Conservation (phyloP, 2,329 filamentous ascomycete species). For the Intubia oerlemansii region DNA sequence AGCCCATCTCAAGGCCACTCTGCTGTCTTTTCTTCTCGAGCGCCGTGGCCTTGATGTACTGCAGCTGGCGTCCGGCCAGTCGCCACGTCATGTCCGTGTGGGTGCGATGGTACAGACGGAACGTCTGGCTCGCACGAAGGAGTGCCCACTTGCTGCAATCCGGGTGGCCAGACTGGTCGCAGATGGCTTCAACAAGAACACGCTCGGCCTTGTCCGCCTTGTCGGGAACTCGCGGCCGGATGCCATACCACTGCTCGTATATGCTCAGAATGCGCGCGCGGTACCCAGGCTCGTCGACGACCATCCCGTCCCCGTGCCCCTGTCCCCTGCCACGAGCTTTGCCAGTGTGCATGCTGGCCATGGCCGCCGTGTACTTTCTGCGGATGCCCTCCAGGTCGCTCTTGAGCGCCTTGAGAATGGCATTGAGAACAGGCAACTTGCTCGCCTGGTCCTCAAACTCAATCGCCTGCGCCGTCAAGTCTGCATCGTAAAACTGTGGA, state of each 20-base stretch:
- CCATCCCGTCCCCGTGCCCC: background rate
- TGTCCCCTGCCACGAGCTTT: too few relatives aligned
- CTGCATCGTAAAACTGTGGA: constrained; percentile 15
- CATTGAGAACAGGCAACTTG: constrained; percentile 11
- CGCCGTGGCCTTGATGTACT: constrained; percentile 22
- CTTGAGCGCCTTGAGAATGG: constrained; percentile 14
- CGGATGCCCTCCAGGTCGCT: constrained; percentile 11
- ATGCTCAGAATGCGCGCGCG: constrained; percentile 14
- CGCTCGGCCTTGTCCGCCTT: background rate
- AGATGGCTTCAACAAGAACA: too few relatives aligned
- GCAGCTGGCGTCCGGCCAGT: constrained; percentile 26
- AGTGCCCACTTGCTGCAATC: constrained; percentile 22
- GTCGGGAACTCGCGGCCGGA: constrained; percentile 14
- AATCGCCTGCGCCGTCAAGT: constrained; percentile 15
- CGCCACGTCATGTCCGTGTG: constrained; percentile 20
- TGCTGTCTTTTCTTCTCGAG: background rate
- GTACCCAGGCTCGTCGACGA: constrained; percentile 7
- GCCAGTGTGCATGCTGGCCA: too few relatives aligned
- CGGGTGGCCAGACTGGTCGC: constrained; percentile 5
- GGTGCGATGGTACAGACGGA: constrained; percentile 15
- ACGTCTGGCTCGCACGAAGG: constrained; percentile 27
- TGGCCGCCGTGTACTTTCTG: too few relatives aligned
- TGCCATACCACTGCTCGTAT: constrained; percentile 20
- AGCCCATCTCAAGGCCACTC: too few relatives aligned
- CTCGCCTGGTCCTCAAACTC: constrained; percentile 14